Percentiles rank a stretch among this genome's conserved stretches.
These are phyloP conservation scores for Rhinocladiella mackenziei DNA, from an alignment of 2,329 filamentous ascomycete genomes.

Conservation along the genomic window DNA sequence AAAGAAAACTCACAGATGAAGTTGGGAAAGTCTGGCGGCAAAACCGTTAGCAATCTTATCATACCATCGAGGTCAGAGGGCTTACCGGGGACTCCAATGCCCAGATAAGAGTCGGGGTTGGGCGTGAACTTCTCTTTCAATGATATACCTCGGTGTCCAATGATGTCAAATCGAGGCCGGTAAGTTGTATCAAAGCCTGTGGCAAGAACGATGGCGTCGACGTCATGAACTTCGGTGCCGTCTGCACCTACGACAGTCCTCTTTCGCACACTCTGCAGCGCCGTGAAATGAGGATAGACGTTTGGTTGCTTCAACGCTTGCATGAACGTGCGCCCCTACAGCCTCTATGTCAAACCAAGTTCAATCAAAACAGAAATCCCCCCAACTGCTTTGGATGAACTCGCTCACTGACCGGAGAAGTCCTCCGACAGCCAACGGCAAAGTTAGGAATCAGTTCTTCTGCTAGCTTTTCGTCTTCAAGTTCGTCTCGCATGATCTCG, in stretches of 20 bases:
- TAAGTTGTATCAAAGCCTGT: conserved; percentile 41
- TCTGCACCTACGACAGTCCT: conserved; percentile 39
- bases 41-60: no score
- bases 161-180: conserved; percentile 42
- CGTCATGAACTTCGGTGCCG: conserved; percentile 32
- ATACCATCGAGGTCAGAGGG: no score
- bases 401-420: no score
- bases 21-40: conserved; percentile 27
- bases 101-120: conserved; percentile 24
- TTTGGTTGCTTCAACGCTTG: conserved; percentile 47
- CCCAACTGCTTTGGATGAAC: no score
- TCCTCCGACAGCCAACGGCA: conserved; percentile 42
- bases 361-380: not conserved
- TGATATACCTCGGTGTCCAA: conserved; percentile 35
- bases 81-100: conserved; percentile 26
- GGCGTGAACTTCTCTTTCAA: conserved; percentile 43
- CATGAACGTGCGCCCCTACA: conserved; percentile 51
- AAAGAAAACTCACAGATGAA: no score
- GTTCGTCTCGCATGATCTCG: conserved; percentile 46
- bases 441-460: conserved; percentile 42
- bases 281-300: conserved; percentile 49
- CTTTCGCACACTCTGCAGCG: conserved; percentile 43
- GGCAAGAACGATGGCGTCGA: conserved; percentile 33
- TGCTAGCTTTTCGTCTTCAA: conserved; percentile 49
- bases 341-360: no score